Conservation (phyloP, 2,329 filamentous ascomycete genomes). For the Aureobasidium vineae region DNA sequence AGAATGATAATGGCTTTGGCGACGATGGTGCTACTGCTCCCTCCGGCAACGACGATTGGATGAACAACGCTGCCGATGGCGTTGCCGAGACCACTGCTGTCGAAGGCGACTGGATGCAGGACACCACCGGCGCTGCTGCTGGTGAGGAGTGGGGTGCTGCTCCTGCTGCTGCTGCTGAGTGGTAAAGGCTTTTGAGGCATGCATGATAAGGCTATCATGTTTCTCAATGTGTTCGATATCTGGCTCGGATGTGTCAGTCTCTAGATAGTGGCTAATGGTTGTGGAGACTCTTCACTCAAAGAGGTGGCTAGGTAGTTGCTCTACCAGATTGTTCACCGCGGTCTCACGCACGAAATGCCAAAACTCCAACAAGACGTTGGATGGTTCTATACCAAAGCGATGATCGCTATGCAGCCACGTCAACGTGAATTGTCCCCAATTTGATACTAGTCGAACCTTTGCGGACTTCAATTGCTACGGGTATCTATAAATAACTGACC, state of each 20-base stretch:
- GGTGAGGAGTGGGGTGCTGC: slow-evolving; percentile 14
- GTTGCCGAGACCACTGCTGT: not conserved
- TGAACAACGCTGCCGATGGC: not conserved
- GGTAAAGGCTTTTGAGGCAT: not conserved
- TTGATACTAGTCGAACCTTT: not conserved
- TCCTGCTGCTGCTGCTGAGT: not conserved
- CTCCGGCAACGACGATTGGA: slow-evolving; percentile 4
- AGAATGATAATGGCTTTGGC: not conserved
- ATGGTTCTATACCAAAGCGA: not conserved
- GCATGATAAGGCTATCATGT: not conserved
- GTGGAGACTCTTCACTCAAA: not conserved
- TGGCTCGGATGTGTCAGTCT: not conserved
- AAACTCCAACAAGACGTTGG: not conserved
- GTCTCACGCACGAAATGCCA: not conserved
- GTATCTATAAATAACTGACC: not conserved
- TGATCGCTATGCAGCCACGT: not conserved
- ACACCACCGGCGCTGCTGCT: not conserved
- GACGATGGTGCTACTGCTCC: not conserved
- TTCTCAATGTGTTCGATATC: not conserved
- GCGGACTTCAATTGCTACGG: not conserved
- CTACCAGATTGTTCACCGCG: too few species aligned
- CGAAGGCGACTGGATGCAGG: slow-evolving; percentile 3
- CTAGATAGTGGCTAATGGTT: not conserved
- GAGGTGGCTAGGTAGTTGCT: not conserved
- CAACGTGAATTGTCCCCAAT: not conserved